Conservation (phyloP, 768 basidiomycete species). For the Coprinellus aureogranulatus region DNA sequence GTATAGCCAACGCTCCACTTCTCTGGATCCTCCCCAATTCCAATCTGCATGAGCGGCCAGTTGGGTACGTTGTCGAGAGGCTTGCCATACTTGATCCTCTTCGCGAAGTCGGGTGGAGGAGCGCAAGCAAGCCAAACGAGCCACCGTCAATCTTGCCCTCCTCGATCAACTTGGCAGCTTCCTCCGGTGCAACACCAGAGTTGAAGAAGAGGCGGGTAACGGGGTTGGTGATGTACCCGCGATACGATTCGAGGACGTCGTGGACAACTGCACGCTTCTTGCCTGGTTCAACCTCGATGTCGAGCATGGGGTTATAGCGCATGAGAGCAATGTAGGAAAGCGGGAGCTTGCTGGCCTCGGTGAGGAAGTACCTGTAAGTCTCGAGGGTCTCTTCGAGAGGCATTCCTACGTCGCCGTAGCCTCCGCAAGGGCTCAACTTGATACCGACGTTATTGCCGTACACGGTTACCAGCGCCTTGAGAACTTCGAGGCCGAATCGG, state of each 20-base stretch:
- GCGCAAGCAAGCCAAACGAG: constrained; percentile 36
- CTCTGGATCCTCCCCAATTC: neutral
- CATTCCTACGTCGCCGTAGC: constrained; percentile 27
- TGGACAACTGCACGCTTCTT: constrained; percentile 15
- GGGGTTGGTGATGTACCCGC: constrained; percentile 17
- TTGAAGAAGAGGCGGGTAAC: constrained; percentile 17
- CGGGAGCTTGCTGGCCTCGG: constrained; percentile 33
- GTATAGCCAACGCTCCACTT: constrained; percentile 26
- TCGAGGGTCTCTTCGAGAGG: constrained; percentile 37
- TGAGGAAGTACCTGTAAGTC: constrained; percentile 35
- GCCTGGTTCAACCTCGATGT: constrained; percentile 12
- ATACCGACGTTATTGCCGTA: constrained; percentile 15
- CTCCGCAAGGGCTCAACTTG: constrained; percentile 16
- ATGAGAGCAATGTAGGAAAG: constrained; percentile 11
- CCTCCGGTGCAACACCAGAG: constrained; percentile 17
- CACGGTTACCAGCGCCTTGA: constrained; percentile 31
- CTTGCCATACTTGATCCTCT: constrained; percentile 22
- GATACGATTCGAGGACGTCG: constrained; percentile 18
- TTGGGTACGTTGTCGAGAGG: constrained; percentile 25
- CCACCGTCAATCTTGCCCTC: constrained; percentile 34
- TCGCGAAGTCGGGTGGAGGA: constrained; percentile 38
- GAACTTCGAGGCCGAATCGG: constrained; percentile 50
- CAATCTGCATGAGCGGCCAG: constrained; percentile 18
- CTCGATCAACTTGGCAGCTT: constrained; percentile 33
- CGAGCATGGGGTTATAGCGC: neutral